Conservation (phyloP, 2,329 filamentous ascomycete genomes). For the Pseudocercospora fuligena region DNA sequence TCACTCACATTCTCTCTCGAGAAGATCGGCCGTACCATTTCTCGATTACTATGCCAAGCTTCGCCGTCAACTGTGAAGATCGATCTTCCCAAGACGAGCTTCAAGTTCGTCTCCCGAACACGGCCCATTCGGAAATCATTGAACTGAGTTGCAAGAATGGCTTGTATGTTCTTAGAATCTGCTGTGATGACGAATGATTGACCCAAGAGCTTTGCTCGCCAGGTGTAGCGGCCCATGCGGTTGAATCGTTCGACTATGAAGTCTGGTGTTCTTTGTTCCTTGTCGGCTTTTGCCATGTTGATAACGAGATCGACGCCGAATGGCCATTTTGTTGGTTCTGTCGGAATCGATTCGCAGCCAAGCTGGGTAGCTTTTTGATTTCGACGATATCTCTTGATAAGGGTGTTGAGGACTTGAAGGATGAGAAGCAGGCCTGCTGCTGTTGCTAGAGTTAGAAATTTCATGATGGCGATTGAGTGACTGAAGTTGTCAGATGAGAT, state of each 20-base stretch:
- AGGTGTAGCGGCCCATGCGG: constrained; percentile 14
- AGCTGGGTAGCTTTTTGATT: background rate
- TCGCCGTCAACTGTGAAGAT: constrained; percentile 39
- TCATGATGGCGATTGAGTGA: background rate
- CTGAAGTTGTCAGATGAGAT: too few relatives aligned
- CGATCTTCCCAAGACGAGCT: constrained; percentile 7
- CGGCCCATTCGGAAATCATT: constrained; percentile 12
- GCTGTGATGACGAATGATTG: constrained; percentile 14
- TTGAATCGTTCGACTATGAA: constrained; percentile 16
- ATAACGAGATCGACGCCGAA: constrained; percentile 14
- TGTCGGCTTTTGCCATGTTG: constrained; percentile 11
- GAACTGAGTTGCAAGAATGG: constrained; percentile 21
- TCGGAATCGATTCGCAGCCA: constrained; percentile 6
- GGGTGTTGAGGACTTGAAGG: background rate
- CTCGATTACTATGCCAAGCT: constrained; percentile 41
- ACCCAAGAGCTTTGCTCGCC: background rate
- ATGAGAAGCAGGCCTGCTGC: background rate
- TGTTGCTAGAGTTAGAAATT: background rate
- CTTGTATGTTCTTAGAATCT: constrained; percentile 19
- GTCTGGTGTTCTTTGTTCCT: constrained; percentile 12
- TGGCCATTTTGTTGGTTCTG: constrained; percentile 12
- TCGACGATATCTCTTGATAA: background rate
- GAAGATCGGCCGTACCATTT: constrained; percentile 44
- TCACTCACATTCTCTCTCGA: constrained; percentile 42
- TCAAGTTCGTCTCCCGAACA: constrained; percentile 15